Percentiles rank a stretch among this genome's conserved stretches.
These are phyloP conservation scores for Calvatia gigantea DNA, from an alignment of 768 basidiomycete genomes.

Conservation along the genomic window DNA sequence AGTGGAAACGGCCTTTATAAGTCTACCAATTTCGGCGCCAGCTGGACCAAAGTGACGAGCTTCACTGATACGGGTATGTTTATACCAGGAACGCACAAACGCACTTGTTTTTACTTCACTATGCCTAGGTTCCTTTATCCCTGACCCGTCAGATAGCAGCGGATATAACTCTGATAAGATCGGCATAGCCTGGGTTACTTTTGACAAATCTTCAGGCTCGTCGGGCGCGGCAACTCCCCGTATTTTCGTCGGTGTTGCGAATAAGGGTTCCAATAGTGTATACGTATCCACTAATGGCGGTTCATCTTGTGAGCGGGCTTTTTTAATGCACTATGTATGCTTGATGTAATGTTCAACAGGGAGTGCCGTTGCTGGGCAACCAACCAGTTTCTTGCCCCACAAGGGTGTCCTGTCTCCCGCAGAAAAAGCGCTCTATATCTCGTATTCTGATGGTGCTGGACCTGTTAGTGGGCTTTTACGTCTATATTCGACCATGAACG, in stretches of 20 bases:
- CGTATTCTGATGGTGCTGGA: slow-evolving; percentile 60
- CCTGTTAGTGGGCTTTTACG: slow-evolving; percentile 31
- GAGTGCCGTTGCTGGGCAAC: slow-evolving; percentile 55
- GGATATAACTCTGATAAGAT: slow-evolving; percentile 41
- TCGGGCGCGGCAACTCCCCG: slow-evolving; percentile 52
- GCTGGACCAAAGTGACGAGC: slow-evolving; percentile 56
- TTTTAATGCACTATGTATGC: neutral
- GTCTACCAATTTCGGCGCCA: slow-evolving; percentile 53
- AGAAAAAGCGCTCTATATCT: slow-evolving; percentile 56
- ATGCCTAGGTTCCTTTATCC: slow-evolving; percentile 53
- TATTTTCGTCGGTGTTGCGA: slow-evolving; percentile 69
- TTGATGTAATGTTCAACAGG: slow-evolving; percentile 28
- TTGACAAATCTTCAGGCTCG: slow-evolving; percentile 55
- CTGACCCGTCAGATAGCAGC: slow-evolving; percentile 47
- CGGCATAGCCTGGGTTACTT: slow-evolving; percentile 61
- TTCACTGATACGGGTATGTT: slow-evolving; percentile 55
- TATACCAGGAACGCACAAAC: no score
- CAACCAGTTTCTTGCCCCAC: slow-evolving; percentile 57
- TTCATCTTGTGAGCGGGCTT: slow-evolving; percentile 42
- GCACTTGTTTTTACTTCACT: no score
- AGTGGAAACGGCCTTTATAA: slow-evolving; percentile 67
- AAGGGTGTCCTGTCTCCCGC: slow-evolving; percentile 61
- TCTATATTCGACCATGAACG: neutral
- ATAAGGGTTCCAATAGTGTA: slow-evolving; percentile 48
- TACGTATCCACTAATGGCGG: slow-evolving; percentile 57